Evolutionary conservation across 768 basidiomycete species (phyloP), one percentile per base, ranked within the genome.

Genomic region (Russula compacta): DNA sequence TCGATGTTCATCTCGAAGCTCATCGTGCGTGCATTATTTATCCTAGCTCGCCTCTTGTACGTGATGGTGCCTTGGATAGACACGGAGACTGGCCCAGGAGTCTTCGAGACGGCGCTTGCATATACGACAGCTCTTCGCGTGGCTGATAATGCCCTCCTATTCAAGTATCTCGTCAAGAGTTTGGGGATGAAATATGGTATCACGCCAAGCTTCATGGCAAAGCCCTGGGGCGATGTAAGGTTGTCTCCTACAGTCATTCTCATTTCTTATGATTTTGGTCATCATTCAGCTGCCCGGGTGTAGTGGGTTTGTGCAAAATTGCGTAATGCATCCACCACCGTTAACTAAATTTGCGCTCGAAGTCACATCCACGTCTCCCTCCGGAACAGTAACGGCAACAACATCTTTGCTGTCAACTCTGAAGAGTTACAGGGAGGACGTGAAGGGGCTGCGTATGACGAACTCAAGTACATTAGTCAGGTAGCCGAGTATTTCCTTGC

Each of bases 141-240:
- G 83, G 93, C 90, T 1, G 93, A 95, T 69, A 94, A 93, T 69
- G 94, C 95, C 0, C 81, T 86, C 55, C 75, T 99, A 50, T 99
- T 92, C 82, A 99, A 99, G 72, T 89, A 86, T 66, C 72, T 90
- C 14, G 89, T 92, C 3, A 98, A 98, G 78, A 92, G 92, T 61
- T 75, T 95, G 2, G 95, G 95, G 0, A 89, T 97, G 81, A 83
- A 86, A 70, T 79, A 89, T 65, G 89, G 88, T 9, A 78, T 99
- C 58, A 81, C 92, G 42, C 95, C 97, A 1, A 95, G 92, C 61
- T 99, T 99, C 74, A 98, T 98, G 95, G 94, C 95, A 0, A 98
- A 98, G 68, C 95, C 95, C 29, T 97, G 92, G 89, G 86, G 85
- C 36, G 85, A 92, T 69, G 93, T 94, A 69, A 38, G 8, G 59